Evolutionary conservation across 192 early-diverging fungal species (phyloP).

Genomic region (Funneliformis mosseae): DNA sequence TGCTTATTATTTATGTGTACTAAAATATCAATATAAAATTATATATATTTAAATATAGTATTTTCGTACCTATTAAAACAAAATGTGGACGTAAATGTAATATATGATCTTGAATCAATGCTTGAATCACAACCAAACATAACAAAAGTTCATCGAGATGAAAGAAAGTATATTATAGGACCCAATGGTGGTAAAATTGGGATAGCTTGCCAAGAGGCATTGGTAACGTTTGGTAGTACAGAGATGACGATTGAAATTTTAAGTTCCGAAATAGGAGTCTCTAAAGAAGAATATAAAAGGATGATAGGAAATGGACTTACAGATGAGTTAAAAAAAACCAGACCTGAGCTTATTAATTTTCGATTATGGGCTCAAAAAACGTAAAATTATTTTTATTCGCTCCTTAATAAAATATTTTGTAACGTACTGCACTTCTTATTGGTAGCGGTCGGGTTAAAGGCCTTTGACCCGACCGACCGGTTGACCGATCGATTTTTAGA

Average conservation of each 20-base stretch:
- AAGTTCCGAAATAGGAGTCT: not conserved
- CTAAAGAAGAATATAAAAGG: not conserved
- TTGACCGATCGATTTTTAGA: too few relatives aligned
- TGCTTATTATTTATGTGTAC: not conserved
- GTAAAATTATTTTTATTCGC: too few relatives aligned
- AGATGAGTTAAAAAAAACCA: not conserved
- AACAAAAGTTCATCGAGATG: not conserved
- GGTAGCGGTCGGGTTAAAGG: too few relatives aligned
- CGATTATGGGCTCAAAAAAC: not conserved
- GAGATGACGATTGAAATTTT: not conserved
- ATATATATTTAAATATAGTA: too few relatives aligned
- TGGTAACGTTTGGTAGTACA: not conserved
- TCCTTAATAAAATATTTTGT: too few relatives aligned
- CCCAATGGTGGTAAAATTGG: not conserved
- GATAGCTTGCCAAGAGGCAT: not conserved
- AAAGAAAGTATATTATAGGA: not conserved
- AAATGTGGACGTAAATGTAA: not conserved
- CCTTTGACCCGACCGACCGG: too few relatives aligned
- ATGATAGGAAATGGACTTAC: not conserved
- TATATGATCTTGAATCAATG: not conserved
- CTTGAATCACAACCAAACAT: not conserved
- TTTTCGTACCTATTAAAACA: not conserved
- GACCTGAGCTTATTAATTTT: not conserved
- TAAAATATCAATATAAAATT: too few relatives aligned
- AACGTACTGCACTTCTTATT: too few relatives aligned